Conservation (phyloP, 768 basidiomycete genomes). For the Piloderma croceum region DNA sequence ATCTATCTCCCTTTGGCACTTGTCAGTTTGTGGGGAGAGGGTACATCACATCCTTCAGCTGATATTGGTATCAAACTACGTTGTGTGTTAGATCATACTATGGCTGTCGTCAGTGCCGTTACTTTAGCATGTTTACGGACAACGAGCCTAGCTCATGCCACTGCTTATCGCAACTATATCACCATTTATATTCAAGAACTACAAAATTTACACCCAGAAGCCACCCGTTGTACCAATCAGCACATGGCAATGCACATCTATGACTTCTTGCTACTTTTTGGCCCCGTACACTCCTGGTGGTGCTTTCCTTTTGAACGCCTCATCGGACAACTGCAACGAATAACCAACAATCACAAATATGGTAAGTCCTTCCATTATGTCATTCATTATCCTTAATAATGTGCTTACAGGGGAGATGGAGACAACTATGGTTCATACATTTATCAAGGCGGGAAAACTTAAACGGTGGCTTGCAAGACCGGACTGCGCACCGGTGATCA, state of each 20-base stretch:
- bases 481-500: conserved; percentile 6
- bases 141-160: conserved; percentile 4
- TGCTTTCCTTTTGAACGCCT: conserved; percentile 32
- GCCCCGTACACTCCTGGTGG: conserved; percentile 36
- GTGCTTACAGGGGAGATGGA: conserved; percentile 8
- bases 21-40: conserved; percentile 14
- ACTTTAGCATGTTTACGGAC: conserved; percentile 14
- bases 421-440: conserved; percentile 11
- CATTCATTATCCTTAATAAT: conserved; percentile 12
- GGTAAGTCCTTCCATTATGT: conserved; percentile 11
- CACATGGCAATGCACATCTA: conserved; percentile 26
- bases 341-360: conserved; percentile 27
- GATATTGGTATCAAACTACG: no score
- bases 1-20: conserved; percentile 17
- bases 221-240: conserved; percentile 17
- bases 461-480: conserved; percentile 6
- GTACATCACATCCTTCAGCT: neutral
- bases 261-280: conserved; percentile 30
- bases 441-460: conserved; percentile 7
- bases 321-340: conserved; percentile 31
- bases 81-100: conserved; percentile 26
- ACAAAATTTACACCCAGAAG: conserved; percentile 15
- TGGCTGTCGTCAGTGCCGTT: conserved; percentile 24
- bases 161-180: conserved; percentile 11
- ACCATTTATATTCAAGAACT: conserved; percentile 17